Base-by-base conservation (phyloP, 2,329 filamentous ascomycete species). In the Penicillium sp. region DNA sequence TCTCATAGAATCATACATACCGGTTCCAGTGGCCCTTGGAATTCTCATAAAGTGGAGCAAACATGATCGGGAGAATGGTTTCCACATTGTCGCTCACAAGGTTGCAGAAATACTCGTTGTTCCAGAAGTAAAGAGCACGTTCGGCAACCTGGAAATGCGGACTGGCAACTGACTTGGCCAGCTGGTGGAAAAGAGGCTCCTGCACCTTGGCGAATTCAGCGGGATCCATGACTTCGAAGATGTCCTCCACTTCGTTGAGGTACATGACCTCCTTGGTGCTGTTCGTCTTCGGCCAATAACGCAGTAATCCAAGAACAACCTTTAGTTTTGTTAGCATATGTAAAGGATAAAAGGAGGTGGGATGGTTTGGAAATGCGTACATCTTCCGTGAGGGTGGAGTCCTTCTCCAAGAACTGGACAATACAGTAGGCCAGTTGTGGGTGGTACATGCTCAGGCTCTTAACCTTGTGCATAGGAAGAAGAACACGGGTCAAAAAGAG, bases 261-360 rank as follows among this genome's bases (percentile, higher is more conserved):
- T 96, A 99, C 95, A 99, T 99, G 71, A 99, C 95, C 77, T 99
- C 95, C 78, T 99, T 99, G 52, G 95, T 99, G 78, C 95, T 98
- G 79, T 99, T 99, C 68, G 96, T 91, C 82, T 99, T 99, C 48
- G 95, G 95, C 95, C 95, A 99, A 76, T 97, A 99, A 66, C 95
- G 89, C 61, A 99, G 82, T 55, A 99, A 82, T 46, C 95, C 95
- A 64, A 98, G 86, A 49, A 99, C 95, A 60, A 98, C 92, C 90
- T 93, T 62, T 55, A 45, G 27, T 31, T n/a, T 31, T 37, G 39
- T 51, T 33, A 57, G 39, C 48, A 39, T 55, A 43, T 31, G 49
- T 43, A 11, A 29, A 53, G 26, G 16, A 49, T 42, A 19, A 37
- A 21, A 26, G 13, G 16, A 21, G 11, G 21, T 10, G 8, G 42